Conservation (phyloP, 345 rosid genomes). For the Aethionema arabicum region DNA sequence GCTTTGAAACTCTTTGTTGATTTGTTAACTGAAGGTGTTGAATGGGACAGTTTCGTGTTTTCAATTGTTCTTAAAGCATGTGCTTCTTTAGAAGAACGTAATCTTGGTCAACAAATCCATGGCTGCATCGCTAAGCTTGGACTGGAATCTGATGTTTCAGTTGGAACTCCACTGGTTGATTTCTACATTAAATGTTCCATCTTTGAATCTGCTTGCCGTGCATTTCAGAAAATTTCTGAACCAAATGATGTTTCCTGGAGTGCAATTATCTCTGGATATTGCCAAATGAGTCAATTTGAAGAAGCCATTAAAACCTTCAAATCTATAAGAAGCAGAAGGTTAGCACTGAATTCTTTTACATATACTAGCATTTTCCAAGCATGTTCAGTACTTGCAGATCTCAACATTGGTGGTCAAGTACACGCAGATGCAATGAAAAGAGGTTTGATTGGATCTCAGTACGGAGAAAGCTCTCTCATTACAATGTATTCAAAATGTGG, state of each 20-base stretch:
- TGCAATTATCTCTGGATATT: slow-evolving; percentile 58
- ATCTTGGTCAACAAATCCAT: slow-evolving; percentile 64
- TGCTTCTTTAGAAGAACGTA: slow-evolving; percentile 47
- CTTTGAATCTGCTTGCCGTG: slow-evolving; percentile 52
- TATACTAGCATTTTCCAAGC: slow-evolving; percentile 77
- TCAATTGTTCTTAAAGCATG: slow-evolving; percentile 74
- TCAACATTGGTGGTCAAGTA: slow-evolving; percentile 60
- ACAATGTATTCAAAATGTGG: slow-evolving; percentile 78
- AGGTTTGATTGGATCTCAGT: slow-evolving; percentile 47
- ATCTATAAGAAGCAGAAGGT: slow-evolving; percentile 47
- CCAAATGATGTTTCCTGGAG: slow-evolving; percentile 83
- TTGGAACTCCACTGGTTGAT: slow-evolving; percentile 77
- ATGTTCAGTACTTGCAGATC: slow-evolving; percentile 61
- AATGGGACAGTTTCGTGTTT: slow-evolving; percentile 63
- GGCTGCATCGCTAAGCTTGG: slow-evolving; percentile 56
- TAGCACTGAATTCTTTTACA: slow-evolving; percentile 50
- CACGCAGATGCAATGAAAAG: slow-evolving; percentile 80
- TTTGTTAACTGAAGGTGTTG: slow-evolving; percentile 52
- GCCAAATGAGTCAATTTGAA: slow-evolving; percentile 56
- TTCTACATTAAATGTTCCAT: slow-evolving; percentile 58
- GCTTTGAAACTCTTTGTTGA: slow-evolving; percentile 47
- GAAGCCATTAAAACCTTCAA: slow-evolving; percentile 49
- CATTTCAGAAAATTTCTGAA: slow-evolving; percentile 52
- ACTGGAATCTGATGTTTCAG: slow-evolving; percentile 60
- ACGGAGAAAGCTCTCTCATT: slow-evolving; percentile 67